Conservation (phyloP, 495 filamentous ascomycete genomes). For the Cryomyces minteri region DNA sequence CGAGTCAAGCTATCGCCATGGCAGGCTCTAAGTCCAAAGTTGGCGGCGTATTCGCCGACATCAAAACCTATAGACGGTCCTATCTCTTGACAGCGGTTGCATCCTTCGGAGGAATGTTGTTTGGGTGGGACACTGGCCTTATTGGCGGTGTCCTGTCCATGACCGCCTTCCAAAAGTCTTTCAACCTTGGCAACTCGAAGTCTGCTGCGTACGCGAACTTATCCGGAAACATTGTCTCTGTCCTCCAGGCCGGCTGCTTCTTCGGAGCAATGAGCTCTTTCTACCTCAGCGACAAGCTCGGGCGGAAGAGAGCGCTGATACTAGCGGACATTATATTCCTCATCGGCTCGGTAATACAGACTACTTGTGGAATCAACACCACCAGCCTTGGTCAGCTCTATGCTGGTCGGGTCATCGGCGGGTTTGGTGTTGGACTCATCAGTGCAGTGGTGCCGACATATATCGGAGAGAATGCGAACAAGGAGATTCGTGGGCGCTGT, state of each 20-base stretch:
- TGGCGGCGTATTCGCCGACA: conserved; percentile 3
- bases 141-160: conserved; percentile 23
- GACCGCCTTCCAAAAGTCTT: conserved; percentile 7
- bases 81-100: conserved; percentile 10
- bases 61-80: conserved; percentile 9
- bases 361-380: conserved; percentile 13
- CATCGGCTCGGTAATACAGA: conserved; percentile 14
- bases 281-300: conserved; percentile 1
- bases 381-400: conserved; percentile 12
- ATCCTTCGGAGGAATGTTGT: conserved; percentile 63
- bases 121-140: conserved; percentile 45
- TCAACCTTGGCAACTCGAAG: neutral
- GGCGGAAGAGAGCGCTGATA: conserved; percentile 1
- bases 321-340: conserved; percentile 9
- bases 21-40: neutral
- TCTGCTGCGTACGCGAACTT: conserved; percentile 5
- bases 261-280: neutral
- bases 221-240: neutral
- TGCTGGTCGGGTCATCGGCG: conserved; percentile 12
- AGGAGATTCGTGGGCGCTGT: conserved; percentile 6
- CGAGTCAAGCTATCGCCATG: no score
- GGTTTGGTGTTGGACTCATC: conserved; percentile 9
- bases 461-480: conserved; percentile 10
- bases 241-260: neutral
- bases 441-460: conserved; percentile 12